Evolutionary conservation across 2,329 filamentous ascomycete species (phyloP).

Genomic region (Pseudocercospora vitis): DNA sequence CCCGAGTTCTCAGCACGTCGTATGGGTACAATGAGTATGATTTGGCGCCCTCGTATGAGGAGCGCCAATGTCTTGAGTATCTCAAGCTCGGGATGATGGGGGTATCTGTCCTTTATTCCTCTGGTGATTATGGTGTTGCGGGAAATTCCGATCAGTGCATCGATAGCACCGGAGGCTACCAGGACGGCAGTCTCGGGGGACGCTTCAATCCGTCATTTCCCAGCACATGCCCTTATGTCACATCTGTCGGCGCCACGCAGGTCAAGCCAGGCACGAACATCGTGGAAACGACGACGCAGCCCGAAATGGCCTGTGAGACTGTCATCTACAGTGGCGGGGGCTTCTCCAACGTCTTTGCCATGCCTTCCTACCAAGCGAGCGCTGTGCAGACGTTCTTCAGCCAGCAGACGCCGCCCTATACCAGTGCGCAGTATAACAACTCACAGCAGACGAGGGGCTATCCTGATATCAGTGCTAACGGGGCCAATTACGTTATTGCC

Average conservation of each 20-base stretch:
- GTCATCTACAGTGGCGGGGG: slow-evolving; percentile 50
- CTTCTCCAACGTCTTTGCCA: slow-evolving; percentile 52
- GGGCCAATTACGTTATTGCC: slow-evolving; percentile 42
- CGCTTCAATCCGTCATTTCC: slow-evolving; percentile 51
- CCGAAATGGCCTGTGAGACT: slow-evolving; percentile 50
- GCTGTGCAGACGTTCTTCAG: slow-evolving; percentile 46
- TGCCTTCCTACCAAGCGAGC: slow-evolving; percentile 50
- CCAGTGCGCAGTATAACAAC: slow-evolving; percentile 24
- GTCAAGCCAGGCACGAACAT: slow-evolving; percentile 26
- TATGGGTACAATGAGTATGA: slow-evolving; percentile 49
- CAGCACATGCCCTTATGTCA: slow-evolving; percentile 35
- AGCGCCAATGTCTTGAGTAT: slow-evolving; percentile 55
- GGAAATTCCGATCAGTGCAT: slow-evolving; percentile 26
- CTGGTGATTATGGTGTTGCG: slow-evolving; percentile 48
- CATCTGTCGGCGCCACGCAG: slow-evolving; percentile 53
- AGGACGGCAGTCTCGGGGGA: slow-evolving; percentile 30
- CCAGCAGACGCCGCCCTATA: slow-evolving; percentile 39
- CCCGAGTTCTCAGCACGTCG: slow-evolving; percentile 57
- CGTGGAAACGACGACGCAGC: slow-evolving; percentile 28
- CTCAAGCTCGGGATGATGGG: slow-evolving; percentile 56
- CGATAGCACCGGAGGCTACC: slow-evolving; percentile 26
- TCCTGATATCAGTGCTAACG: slow-evolving; percentile 41
- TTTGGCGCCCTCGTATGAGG: slow-evolving; percentile 50
- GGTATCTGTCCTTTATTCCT: slow-evolving; percentile 53
- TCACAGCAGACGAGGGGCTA: slow-evolving; percentile 23